phyloP scores from a whole-genome alignment of 768 basidiomycete species.

The Russula olivacea region DNA sequence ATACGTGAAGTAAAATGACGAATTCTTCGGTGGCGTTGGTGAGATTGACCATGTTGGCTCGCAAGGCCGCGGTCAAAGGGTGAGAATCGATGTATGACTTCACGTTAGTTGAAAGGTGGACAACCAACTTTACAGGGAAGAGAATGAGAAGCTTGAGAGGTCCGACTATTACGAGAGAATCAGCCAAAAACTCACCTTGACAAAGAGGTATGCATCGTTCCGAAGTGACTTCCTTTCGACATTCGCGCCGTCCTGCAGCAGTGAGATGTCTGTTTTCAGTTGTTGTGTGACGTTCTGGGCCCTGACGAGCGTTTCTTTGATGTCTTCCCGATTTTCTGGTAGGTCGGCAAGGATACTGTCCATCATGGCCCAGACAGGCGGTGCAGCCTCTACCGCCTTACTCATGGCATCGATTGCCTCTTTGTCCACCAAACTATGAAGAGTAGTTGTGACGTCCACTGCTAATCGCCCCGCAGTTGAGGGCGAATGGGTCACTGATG shows the following conservation, averaged over 20 bases:
- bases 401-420: constrained; percentile 77
- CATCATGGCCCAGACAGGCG: constrained; percentile 76
- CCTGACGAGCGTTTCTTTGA: constrained; percentile 49
- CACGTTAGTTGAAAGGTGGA: constrained; percentile 67
- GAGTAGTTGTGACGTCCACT: constrained; percentile 46
- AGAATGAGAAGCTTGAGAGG: background rate
- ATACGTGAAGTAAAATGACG: constrained; percentile 79
- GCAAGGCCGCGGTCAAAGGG: constrained; percentile 54
- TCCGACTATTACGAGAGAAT: background rate
- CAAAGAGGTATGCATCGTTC: constrained; percentile 73
- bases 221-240: constrained; percentile 58
- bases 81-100: constrained; percentile 54
- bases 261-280: constrained; percentile 52
- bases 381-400: constrained; percentile 71
- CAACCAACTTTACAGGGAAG: constrained; percentile 50
- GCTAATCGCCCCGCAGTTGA: constrained; percentile 36
- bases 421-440: constrained; percentile 65
- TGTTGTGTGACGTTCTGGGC: constrained; percentile 62
- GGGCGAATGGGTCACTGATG: constrained; percentile 37
- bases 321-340: constrained; percentile 38
- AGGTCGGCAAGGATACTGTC: constrained; percentile 56
- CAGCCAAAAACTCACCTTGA: constrained; percentile 52
- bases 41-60: constrained; percentile 66
- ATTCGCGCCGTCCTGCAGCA: constrained; percentile 50
- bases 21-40: constrained; percentile 84